Evolutionary conservation across 2,329 filamentous ascomycete species (phyloP).

Genomic region (Aspergillus aculeatus): DNA sequence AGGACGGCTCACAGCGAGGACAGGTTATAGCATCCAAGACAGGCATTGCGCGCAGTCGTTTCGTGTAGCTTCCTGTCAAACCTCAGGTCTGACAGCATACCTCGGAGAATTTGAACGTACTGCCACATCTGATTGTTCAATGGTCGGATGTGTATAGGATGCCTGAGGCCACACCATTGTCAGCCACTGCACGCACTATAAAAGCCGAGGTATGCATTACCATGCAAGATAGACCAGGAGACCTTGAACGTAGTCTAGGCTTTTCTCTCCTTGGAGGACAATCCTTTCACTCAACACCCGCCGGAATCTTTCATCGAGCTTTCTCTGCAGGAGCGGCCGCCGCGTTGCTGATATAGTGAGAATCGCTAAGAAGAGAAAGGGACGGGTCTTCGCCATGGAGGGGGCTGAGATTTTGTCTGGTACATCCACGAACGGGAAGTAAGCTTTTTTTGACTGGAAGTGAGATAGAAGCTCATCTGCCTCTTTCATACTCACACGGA

Average conservation of each 20-base stretch:
- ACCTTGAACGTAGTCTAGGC: slow-evolving; percentile 5
- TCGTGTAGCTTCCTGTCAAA: not conserved
- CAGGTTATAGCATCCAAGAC: not conserved
- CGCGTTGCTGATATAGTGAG: not conserved
- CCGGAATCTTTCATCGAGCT: slow-evolving; percentile 1
- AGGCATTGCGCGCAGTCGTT: not conserved
- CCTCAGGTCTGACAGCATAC: not conserved
- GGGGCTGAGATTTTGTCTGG: not conserved
- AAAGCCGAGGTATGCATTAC: not conserved
- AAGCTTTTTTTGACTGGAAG: not conserved
- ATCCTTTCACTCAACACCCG: slow-evolving; percentile 2
- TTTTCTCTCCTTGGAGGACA: slow-evolving; percentile 1
- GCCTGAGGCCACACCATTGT: not conserved
- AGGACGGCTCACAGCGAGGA: not conserved
- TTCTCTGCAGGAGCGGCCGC: not conserved
- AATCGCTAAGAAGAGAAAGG: slow-evolving; percentile 1
- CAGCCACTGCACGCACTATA: too few relatives aligned
- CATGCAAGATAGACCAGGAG: slow-evolving; percentile 5
- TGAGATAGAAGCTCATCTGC: not conserved
- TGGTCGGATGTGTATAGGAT: not conserved
- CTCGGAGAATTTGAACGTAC: not conserved
- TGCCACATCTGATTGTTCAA: not conserved
- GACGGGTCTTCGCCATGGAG: not conserved
- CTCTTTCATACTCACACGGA: not conserved
- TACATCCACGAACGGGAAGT: not conserved